Evolutionary conservation across 352 stramenopile species (phyloP), one percentile per base, ranked within the genome.

Genomic region (Saprolegnia diclina): DNA sequence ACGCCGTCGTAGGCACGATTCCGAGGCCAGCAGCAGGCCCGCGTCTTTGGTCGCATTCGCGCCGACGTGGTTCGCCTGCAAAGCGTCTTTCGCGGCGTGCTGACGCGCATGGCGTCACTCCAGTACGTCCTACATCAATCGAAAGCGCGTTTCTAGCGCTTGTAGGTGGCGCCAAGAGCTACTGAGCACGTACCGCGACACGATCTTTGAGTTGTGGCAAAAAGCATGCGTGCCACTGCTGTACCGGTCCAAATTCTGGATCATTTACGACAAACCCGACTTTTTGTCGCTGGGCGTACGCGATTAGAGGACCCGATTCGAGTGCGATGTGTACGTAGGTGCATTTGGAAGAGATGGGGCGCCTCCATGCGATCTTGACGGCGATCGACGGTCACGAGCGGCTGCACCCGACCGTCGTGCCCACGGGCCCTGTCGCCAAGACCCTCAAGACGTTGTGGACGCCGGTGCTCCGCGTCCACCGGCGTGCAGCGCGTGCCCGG

Each of bases 211-310:
- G 42, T 53, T 90, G 37, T 93, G 85, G 85, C 71, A 81, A 32
- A 74, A 81, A 50, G 87, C 78, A 42, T 77, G 88, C 56, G 82
- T 85, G 18, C 79, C 85, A 6, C 61, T 93, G 22, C 69, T 91
- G 0, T 79, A 93, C 72, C 77, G 85, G 19, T 90, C 85, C 55
- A 91, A 92, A 63, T 93, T 93, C 61, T 93, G 85, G 85, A 72
- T 91, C 44, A 88, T 77, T 13, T 93, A 91, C 68, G 85, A 90
- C 64, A 72, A 71, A 18, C 57, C 75, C 1, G 81, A 93, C 62
- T 93, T 90, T 38, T 90, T 93, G 65, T 88, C 83, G 61, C 77
- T 93, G 53, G 83, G 83, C 2, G 83, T 90, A 69, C 24, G 22
- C 42, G 1, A 24, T 35, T 16, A 18, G 55, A 29, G 32, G 16